These are phyloP conservation scores for Amanita thiersii DNA, from an alignment of 768 basidiomycete species.

Conservation along the genomic window DNA sequence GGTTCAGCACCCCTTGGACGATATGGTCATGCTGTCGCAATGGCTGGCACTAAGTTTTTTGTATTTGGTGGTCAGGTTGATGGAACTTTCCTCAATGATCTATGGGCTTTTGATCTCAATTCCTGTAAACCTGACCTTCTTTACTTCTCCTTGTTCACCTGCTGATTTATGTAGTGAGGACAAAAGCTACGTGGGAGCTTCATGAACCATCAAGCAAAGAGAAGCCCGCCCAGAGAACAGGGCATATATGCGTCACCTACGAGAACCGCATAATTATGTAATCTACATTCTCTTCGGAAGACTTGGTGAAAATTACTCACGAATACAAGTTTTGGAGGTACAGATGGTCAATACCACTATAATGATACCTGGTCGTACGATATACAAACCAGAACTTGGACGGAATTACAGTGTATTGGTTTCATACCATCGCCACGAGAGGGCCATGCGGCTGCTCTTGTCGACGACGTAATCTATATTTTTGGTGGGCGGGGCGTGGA, in stretches of 20 bases:
- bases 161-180: slow-evolving; percentile 50
- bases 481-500: slow-evolving; percentile 97
- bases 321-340: slow-evolving; percentile 82
- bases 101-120: slow-evolving; percentile 95
- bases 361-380: slow-evolving; percentile 99
- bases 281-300: slow-evolving; percentile 19
- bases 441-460: slow-evolving; percentile 92
- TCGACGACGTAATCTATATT: slow-evolving; percentile 96
- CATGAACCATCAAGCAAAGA: slow-evolving; percentile 55
- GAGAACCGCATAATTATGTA: slow-evolving; percentile 83
- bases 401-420: slow-evolving; percentile 91
- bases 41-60: slow-evolving; percentile 86
- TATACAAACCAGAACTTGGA: slow-evolving; percentile 71
- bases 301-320: slow-evolving; percentile 9
- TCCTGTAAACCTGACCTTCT: slow-evolving; percentile 43
- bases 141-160: slow-evolving; percentile 4
- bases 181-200: slow-evolving; percentile 78
- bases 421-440: slow-evolving; percentile 94
- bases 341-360: slow-evolving; percentile 97
- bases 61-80: slow-evolving; percentile 97
- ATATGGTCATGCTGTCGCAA: slow-evolving; percentile 93
- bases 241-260: slow-evolving; percentile 81
- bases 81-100: slow-evolving; percentile 87
- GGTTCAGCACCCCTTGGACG: slow-evolving; percentile 79
- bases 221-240: slow-evolving; percentile 77